phyloP scores from a whole-genome alignment of 2,329 filamentous ascomycete genomes.

The Dryadomyces quercivorus region DNA sequence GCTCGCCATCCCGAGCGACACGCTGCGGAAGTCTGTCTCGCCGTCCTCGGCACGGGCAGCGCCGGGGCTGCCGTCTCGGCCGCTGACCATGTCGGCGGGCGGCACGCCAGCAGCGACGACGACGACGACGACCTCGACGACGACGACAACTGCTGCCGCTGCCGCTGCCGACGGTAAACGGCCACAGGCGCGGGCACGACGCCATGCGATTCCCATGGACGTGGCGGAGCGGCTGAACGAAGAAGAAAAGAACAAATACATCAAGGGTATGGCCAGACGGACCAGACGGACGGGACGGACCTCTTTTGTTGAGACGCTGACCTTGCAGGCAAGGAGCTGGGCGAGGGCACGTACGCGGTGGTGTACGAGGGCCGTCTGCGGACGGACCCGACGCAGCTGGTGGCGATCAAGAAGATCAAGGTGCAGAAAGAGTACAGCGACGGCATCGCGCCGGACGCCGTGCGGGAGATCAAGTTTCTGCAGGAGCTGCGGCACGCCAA shows the following conservation, averaged over 20 bases:
- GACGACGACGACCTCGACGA: too few relatives aligned
- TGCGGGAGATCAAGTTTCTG: constrained; percentile 90
- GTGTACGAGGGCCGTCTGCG: constrained; percentile 82
- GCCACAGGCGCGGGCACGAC: constrained; percentile 3
- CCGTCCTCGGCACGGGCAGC: constrained; percentile 1
- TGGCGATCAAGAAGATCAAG: constrained; percentile 93
- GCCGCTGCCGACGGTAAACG: not conserved
- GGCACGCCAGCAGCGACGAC: constrained; percentile 2
- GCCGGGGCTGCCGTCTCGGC: constrained; percentile 4
- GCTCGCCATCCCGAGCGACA: constrained; percentile 26
- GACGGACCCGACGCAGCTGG: constrained; percentile 56
- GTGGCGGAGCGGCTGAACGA: constrained; percentile 74
- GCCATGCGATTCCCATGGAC: constrained; percentile 31
- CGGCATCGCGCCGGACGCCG: constrained; percentile 85
- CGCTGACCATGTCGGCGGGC: constrained; percentile 6
- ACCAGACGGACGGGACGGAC: too few relatives aligned
- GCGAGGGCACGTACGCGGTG: constrained; percentile 93
- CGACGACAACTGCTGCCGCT: not conserved
- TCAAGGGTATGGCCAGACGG: too few relatives aligned
- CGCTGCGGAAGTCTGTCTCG: constrained; percentile 11
- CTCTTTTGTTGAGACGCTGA: too few relatives aligned
- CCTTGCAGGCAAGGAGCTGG: constrained; percentile 68
- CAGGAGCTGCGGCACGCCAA: constrained; percentile 92
- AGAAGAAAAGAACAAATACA: constrained; percentile 74
- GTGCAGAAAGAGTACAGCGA: constrained; percentile 76